A percentile compares a stretch with the other conserved stretches of the same genome.
Evolutionary conservation across 352 stramenopile species (phyloP).

Genomic region (Saprolegnia parasitica): DNA sequence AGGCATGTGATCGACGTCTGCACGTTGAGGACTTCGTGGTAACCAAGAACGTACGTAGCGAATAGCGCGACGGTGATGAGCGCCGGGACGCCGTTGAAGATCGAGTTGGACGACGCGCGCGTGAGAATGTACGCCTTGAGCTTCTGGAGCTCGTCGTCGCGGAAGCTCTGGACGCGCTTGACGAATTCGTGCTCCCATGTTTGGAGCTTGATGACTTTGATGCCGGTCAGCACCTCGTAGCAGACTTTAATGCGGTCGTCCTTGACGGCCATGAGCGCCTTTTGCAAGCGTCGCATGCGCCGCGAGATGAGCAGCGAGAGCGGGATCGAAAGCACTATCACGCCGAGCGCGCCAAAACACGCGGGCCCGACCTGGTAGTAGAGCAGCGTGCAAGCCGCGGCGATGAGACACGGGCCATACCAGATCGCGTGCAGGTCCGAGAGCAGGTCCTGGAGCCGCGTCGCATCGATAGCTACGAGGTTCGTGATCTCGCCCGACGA

Average conservation of each 20-base stretch:
- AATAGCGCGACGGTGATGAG: constrained; percentile 91
- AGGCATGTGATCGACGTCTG: constrained; percentile 90
- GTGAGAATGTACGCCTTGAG: constrained; percentile 63
- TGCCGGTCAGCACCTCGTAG: constrained; percentile 90
- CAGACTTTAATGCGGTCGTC: constrained; percentile 90
- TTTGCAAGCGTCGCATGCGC: constrained; percentile 78
- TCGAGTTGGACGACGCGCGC: constrained; percentile 46
- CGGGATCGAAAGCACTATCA: constrained; percentile 92
- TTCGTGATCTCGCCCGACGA: constrained; percentile 95
- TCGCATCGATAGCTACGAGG: constrained; percentile 95
- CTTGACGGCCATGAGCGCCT: constrained; percentile 86
- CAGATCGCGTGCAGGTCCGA: constrained; percentile 51
- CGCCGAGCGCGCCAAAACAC: constrained; percentile 85
- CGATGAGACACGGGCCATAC: constrained; percentile 66
- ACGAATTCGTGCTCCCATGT: constrained; percentile 90
- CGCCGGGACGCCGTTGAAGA: constrained; percentile 86
- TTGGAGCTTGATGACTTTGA: constrained; percentile 97
- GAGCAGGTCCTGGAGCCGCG: constrained; percentile 86
- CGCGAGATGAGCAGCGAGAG: constrained; percentile 85
- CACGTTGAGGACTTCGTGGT: constrained; percentile 89
- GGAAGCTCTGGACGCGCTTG: constrained; percentile 54
- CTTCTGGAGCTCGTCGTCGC: constrained; percentile 66
- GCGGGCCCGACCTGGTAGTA: constrained; percentile 76
- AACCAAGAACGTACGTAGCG: constrained; percentile 52
- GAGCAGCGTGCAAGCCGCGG: constrained; percentile 59